Percentiles rank a stretch among this genome's conserved stretches.
Conservation (phyloP, 352 stramenopile species). For the Globisporangium cederbergense region DNA sequence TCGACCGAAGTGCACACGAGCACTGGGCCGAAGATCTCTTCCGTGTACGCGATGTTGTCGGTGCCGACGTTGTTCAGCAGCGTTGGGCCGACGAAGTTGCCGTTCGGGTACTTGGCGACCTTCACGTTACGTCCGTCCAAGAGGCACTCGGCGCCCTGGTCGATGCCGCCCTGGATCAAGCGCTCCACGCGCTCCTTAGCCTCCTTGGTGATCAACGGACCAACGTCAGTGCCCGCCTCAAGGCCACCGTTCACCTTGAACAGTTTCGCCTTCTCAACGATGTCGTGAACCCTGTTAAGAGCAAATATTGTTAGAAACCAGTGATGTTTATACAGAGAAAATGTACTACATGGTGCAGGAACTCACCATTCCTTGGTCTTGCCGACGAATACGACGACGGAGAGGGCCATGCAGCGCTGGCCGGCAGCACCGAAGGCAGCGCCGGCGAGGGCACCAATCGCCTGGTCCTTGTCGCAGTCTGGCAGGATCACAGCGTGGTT, state of each 20-base stretch:
- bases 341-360: not conserved
- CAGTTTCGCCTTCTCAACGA: slow-evolving; percentile 87
- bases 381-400: slow-evolving; percentile 94
- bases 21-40: slow-evolving; percentile 98
- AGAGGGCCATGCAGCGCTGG: slow-evolving; percentile 98
- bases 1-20: slow-evolving; percentile 89
- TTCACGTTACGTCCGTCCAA: slow-evolving; percentile 91
- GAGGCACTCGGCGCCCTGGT: slow-evolving; percentile 87
- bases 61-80: slow-evolving; percentile 82
- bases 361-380: slow-evolving; percentile 85
- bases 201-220: slow-evolving; percentile 89
- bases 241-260: slow-evolving; percentile 91
- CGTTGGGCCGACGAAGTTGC: slow-evolving; percentile 96
- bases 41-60: slow-evolving; percentile 89
- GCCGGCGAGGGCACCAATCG: slow-evolving; percentile 84
- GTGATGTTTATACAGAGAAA: no score
- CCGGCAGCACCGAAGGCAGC: slow-evolving; percentile 96
- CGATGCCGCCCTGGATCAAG: slow-evolving; percentile 88
- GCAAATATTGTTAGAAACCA: not conserved
- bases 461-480: slow-evolving; percentile 91
- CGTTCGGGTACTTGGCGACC: slow-evolving; percentile 91
- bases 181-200: slow-evolving; percentile 86
- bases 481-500: slow-evolving; percentile 97
- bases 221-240: slow-evolving; percentile 65
- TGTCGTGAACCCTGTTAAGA: slow-evolving; percentile 66